Conservation (phyloP, 495 filamentous ascomycete genomes). For the Aspergillus cavernicola region DNA sequence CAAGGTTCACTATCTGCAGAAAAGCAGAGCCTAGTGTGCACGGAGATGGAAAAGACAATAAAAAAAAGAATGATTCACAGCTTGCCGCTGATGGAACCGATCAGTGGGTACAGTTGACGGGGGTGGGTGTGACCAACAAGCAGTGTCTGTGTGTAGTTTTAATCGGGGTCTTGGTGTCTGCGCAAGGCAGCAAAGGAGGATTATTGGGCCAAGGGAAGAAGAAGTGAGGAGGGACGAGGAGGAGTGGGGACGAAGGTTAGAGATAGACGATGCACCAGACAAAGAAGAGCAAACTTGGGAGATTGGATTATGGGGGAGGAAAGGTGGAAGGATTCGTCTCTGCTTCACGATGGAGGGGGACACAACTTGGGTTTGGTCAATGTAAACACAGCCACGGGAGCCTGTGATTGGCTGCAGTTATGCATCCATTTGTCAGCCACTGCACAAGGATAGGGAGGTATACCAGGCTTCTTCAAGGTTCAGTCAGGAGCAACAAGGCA, state of each 20-base stretch:
- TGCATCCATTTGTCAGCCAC: constrained; percentile 11
- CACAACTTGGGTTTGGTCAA: constrained; percentile 10
- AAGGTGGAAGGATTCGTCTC: constrained; percentile 13
- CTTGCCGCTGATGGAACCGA: constrained; percentile 24
- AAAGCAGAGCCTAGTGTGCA: constrained; percentile 17
- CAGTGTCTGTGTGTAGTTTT: constrained; percentile 19
- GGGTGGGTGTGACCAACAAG: constrained; percentile 20
- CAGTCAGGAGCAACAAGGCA: too few species aligned
- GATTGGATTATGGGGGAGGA: neutral
- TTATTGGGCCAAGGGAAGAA: constrained; percentile 18
- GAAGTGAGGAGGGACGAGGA: constrained; percentile 13
- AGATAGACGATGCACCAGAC: constrained; percentile 15
- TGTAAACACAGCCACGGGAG: constrained; percentile 11
- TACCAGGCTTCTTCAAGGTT: neutral
- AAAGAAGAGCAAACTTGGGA: constrained; percentile 10
- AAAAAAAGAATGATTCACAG: constrained; percentile 20
- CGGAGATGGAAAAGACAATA: neutral
- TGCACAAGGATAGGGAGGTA: neutral
- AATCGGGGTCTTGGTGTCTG: constrained; percentile 5
- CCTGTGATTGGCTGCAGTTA: constrained; percentile 13
- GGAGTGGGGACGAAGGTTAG: constrained; percentile 20
- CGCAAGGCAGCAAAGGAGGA: constrained; percentile 2
- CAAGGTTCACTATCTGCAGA: constrained; percentile 20
- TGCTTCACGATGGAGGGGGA: neutral
- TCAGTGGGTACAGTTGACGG: constrained; percentile 24